phyloP scores from a whole-genome alignment of 2,329 filamentous ascomycete species.

The Colletotrichum magnum region DNA sequence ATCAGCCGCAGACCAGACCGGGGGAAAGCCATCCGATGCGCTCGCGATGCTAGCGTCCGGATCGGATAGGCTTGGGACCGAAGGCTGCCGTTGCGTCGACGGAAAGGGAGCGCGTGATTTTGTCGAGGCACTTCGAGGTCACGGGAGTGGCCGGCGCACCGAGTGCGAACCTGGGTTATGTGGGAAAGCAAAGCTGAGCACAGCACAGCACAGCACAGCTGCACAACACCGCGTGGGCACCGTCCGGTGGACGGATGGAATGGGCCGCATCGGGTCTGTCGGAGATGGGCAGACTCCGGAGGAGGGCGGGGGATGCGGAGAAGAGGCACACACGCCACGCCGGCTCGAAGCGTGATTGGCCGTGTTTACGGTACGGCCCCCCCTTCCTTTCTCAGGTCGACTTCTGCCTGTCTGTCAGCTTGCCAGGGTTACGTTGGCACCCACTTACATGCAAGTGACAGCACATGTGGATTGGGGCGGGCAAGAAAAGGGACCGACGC shows the following conservation, averaged over 20 bases:
- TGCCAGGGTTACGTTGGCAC: constrained; percentile 9
- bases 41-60: neutral
- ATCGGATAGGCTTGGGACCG: neutral
- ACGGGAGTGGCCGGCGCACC: neutral
- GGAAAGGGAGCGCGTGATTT: neutral
- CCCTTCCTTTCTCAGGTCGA: neutral
- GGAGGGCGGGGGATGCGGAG: constrained; percentile 26
- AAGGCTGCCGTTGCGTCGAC: constrained; percentile 1
- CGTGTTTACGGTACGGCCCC: neutral
- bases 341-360: constrained; percentile 28
- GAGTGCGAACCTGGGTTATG: neutral
- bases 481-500: constrained; percentile 1
- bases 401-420: constrained; percentile 5
- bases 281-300: constrained; percentile 18
- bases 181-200: neutral
- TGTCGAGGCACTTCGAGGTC: neutral
- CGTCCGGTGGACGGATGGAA: neutral
- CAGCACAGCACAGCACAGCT: neutral
- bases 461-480: constrained; percentile 15
- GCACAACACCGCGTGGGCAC: neutral
- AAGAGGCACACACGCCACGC: constrained; percentile 7
- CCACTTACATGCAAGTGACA: constrained; percentile 21
- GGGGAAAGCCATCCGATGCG: neutral
- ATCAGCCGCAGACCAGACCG: neutral
- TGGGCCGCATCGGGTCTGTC: constrained; percentile 21